Evolutionary conservation across 441 rosid species (phyloP), one percentile per base, ranked within the genome.

Genomic region (California macrophylla): DNA sequence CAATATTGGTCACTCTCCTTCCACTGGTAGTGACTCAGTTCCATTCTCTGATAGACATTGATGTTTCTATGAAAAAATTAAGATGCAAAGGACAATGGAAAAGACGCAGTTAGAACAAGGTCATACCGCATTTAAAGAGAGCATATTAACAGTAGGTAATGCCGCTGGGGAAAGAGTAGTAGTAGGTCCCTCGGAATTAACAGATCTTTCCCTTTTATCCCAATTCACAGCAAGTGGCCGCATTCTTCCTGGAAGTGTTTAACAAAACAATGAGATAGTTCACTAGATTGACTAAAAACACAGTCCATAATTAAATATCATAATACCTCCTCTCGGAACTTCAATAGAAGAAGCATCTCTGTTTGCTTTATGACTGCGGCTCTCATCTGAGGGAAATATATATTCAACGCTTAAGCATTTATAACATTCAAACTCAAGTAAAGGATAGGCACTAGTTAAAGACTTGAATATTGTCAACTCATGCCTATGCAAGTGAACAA

Each of bases 201-300:
- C 72, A 78, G 85, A 76, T 78, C 88, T 82, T 76, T 96, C 95
- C 79, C 90, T 84, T 79, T 82, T 88, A 77, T 89, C 98, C 86
- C 90, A 85, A 77, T 87, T 89, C 64, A 86, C 67, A 61, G 68
- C 85, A 71, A 85, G 77, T 34, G 93, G 69, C 38, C 77, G 92
- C 82, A 81, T 78, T 81, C 89, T 83, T 79, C 98, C 98, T 94
- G 78, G 67, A 75, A 29, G 67, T 70, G 61, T 71, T 77, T 56
- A 72, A 32, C 16, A 62, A 64, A 28, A 65, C 23, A 75, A 74
- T 38, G 3, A 58, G 23, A 70, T 71, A 16, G 18, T 52, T 73
- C 72, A 58, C 64, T 28, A 42, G 64, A 56, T 70, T 15, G 16
- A n/a, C 29, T 66, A 42, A 71, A 79, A 67, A 64, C 68, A 50